These are phyloP conservation scores for Pisolithus microcarpus DNA, from an alignment of 768 basidiomycete species.

Conservation along the genomic window DNA sequence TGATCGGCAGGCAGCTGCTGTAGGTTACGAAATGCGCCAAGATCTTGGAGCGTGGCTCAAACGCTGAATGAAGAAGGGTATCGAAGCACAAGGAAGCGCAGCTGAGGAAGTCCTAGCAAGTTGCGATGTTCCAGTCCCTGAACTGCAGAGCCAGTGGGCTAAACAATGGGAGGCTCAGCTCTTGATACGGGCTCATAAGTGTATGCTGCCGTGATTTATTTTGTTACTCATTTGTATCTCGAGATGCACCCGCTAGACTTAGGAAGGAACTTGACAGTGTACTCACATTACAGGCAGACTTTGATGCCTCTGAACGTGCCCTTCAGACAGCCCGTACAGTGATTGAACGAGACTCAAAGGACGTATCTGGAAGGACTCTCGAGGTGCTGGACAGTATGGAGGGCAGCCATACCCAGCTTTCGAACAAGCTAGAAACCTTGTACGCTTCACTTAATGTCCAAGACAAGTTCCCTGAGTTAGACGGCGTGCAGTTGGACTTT, in stretches of 20 bases:
- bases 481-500: constrained; percentile 22
- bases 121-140: not conserved
- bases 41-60: constrained; percentile 30
- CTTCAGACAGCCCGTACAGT: constrained; percentile 9
- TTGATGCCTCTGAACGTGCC: constrained; percentile 18
- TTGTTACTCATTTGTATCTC: constrained; percentile 13
- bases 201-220: not conserved
- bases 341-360: constrained; percentile 1
- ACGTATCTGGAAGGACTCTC: constrained; percentile 2
- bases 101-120: not conserved
- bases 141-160: constrained; percentile 3
- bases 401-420: constrained; percentile 13
- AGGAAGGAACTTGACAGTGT: constrained; percentile 12
- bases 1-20: constrained; percentile 21
- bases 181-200: constrained; percentile 2
- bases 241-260: constrained; percentile 20
- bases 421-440: constrained; percentile 22
- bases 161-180: not conserved
- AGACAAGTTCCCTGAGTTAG: constrained; percentile 27
- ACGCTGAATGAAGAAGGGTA: constrained; percentile 12
- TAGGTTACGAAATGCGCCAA: constrained; percentile 15
- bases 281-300: constrained; percentile 23
- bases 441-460: constrained; percentile 31
- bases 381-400: constrained; percentile 16
- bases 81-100: constrained; percentile 6